Evolutionary conservation across 306 rosid genomes (phyloP).

Genomic region (Quercus dentata): DNA sequence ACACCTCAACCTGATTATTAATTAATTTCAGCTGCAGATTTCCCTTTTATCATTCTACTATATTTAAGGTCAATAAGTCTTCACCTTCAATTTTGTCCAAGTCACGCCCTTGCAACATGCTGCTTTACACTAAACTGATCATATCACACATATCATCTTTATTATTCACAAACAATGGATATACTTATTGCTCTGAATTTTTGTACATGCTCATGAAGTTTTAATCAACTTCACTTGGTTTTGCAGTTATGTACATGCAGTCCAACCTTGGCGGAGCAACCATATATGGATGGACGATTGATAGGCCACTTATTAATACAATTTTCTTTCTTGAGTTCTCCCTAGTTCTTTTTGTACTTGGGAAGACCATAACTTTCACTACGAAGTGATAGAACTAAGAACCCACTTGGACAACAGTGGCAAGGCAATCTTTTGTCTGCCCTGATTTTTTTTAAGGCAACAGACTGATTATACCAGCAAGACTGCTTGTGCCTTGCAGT

Average conservation of each 20-base stretch:
- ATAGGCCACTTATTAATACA: conserved; percentile 33
- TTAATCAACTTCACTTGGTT: not conserved
- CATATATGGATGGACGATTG: conserved; percentile 42
- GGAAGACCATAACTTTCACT: conserved; percentile 39
- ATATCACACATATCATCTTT: not conserved
- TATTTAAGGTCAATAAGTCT: too few species aligned
- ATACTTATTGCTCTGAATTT: not conserved
- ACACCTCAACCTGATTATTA: too few species aligned
- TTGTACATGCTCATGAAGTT: not conserved
- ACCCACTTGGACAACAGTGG: not conserved
- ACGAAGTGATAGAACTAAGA: not conserved
- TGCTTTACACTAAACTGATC: not conserved
- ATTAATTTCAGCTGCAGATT: too few species aligned
- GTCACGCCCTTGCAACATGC: too few species aligned
- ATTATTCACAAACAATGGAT: not conserved
- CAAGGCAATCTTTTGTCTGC: not conserved
- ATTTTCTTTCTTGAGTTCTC: conserved; percentile 45
- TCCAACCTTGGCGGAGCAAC: conserved; percentile 35
- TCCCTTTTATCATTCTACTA: too few species aligned
- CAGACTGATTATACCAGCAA: not conserved
- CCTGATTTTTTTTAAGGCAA: not conserved
- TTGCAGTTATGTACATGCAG: conserved; percentile 44
- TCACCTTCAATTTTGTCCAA: too few species aligned
- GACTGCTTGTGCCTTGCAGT: not conserved
- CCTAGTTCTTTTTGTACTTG: conserved; percentile 34